phyloP scores from a whole-genome alignment of 441 rosid genomes.

The Arabidopsis hybrid region DNA sequence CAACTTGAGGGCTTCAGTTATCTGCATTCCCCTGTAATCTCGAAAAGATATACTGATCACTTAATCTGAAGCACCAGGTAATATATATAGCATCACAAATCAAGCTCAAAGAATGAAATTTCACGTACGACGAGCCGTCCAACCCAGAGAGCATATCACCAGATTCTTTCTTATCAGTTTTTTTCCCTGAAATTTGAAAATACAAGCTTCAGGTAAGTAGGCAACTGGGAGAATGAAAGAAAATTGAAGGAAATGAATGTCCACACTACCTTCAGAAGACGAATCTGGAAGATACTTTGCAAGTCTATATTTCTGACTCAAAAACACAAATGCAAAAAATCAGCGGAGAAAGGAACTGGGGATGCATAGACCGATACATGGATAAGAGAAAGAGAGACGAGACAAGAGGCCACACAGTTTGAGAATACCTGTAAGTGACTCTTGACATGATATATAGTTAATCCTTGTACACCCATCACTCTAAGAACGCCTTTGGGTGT shows the following conservation, averaged over 20 bases:
- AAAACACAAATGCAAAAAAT: conserved; percentile 20
- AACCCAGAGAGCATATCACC: conserved; percentile 82
- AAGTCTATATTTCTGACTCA: conserved; percentile 90
- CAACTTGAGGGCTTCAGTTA: conserved; percentile 95
- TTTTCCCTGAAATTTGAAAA: conserved; percentile 65
- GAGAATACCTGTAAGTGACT: conserved; percentile 91
- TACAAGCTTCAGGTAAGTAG: conserved; percentile 25
- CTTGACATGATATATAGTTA: conserved; percentile 97
- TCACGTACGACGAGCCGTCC: conserved; percentile 95
- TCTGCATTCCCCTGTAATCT: conserved; percentile 86
- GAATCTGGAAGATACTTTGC: conserved; percentile 98
- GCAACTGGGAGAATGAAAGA: conserved; percentile 26
- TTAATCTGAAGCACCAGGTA: conserved; percentile 29
- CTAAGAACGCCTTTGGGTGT: conserved; percentile 99
- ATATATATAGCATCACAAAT: conserved; percentile 13
- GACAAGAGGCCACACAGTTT: not conserved
- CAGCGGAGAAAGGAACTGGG: conserved; percentile 22
- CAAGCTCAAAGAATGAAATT: conserved; percentile 28
- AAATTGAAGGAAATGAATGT: conserved; percentile 5
- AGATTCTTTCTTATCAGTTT: conserved; percentile 91
- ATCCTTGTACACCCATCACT: conserved; percentile 97
- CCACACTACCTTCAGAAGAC: conserved; percentile 80
- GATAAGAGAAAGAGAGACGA: conserved; percentile 23
- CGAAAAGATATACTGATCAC: conserved; percentile 30
- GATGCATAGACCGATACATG: conserved; percentile 19